Evolutionary conservation across 2,329 filamentous ascomycete genomes (phyloP), one percentile per base, ranked within the genome.

Genomic region (Cladorrhinum sp.): DNA sequence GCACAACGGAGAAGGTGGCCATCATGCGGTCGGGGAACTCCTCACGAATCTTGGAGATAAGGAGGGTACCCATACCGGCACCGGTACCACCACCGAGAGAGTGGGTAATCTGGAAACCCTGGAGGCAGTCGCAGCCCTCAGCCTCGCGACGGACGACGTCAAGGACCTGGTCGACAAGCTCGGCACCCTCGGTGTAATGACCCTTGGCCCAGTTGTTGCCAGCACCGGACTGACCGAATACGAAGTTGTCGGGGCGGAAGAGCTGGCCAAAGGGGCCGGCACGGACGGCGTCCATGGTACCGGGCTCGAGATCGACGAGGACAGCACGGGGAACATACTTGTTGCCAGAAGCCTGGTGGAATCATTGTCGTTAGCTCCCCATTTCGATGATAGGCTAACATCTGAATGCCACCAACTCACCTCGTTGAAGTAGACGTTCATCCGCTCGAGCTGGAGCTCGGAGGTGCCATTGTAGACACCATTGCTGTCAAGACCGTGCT

Each of bases 121-220:
- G 95, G 67, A 99, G 93, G 87, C 92, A 97, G 86, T 99, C 95
- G 77, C 95, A 98, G 78, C 91, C 92, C 83, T 99, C 95, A 71
- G 95, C 94, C 86, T 99, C 95, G 74, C 95, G 94, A 77, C 95
- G 95, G 76, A 99, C 94, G 69, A 99, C 95, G 77, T 98, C 95
- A 72, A 99, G 88, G 71, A 99, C 95, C 75, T 97, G 86, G 84
- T 99, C 95, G 71, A 99, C 95, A 67, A 98, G 87, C 84, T 99
- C 95, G 71, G 95, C 95, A 87, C 95, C 95, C 85, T 99, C 95
- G 69, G 95, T 99, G 87, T 99, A 99, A 80, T 99, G 95, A 83
- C 95, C 95, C 89, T 98, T 99, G 80, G 95, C 95, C 95, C 95
- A 99, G 89, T 98, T 98, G 92, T 99, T 99, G 82, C 95, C 95